Percentiles rank a stretch among this genome's conserved stretches.
phyloP scores from a whole-genome alignment of 768 basidiomycete species.

The Chiua virens region DNA sequence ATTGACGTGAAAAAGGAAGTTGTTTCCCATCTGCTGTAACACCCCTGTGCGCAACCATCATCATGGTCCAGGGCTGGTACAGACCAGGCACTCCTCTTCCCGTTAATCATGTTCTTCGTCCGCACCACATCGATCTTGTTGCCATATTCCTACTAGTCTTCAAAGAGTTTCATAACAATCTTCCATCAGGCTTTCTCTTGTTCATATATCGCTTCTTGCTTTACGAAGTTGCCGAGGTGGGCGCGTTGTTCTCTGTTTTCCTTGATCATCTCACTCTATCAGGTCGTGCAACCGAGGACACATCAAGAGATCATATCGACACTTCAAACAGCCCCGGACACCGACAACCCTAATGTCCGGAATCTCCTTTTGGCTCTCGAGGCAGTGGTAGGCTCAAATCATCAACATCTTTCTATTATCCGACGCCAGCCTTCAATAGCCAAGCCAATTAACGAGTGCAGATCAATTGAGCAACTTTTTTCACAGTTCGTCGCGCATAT shows the following conservation, averaged over 20 bases:
- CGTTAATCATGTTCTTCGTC: slow-evolving; percentile 64
- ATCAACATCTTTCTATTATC: slow-evolving; percentile 14
- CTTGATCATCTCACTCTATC: slow-evolving; percentile 5
- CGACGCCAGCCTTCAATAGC: slow-evolving; percentile 35
- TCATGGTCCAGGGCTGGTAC: slow-evolving; percentile 29
- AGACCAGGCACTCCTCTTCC: slow-evolving; percentile 52
- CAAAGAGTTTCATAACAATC: slow-evolving; percentile 54
- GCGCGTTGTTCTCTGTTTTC: background rate
- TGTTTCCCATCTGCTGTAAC: slow-evolving; percentile 11
- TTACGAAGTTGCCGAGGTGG: slow-evolving; percentile 69
- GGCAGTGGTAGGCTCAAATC: slow-evolving; percentile 32
- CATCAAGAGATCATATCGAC: slow-evolving; percentile 48
- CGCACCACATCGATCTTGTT: slow-evolving; percentile 75
- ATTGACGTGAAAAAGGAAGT: slow-evolving; percentile 19
- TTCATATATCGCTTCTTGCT: slow-evolving; percentile 67
- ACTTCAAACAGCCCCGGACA: slow-evolving; percentile 45
- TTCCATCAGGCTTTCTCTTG: slow-evolving; percentile 58
- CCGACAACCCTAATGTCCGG: slow-evolving; percentile 41
- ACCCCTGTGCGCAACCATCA: background rate
- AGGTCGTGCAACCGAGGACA: slow-evolving; percentile 67
- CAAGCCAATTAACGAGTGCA: slow-evolving; percentile 47
- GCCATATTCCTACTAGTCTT: slow-evolving; percentile 62
- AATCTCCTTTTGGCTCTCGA: slow-evolving; percentile 48
- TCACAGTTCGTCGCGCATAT: slow-evolving; percentile 23
- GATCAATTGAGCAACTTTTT: slow-evolving; percentile 70